These are phyloP conservation scores for Pseudogymnoascus sp. DNA, from an alignment of 2,329 filamentous ascomycete species.

Conservation along the genomic window DNA sequence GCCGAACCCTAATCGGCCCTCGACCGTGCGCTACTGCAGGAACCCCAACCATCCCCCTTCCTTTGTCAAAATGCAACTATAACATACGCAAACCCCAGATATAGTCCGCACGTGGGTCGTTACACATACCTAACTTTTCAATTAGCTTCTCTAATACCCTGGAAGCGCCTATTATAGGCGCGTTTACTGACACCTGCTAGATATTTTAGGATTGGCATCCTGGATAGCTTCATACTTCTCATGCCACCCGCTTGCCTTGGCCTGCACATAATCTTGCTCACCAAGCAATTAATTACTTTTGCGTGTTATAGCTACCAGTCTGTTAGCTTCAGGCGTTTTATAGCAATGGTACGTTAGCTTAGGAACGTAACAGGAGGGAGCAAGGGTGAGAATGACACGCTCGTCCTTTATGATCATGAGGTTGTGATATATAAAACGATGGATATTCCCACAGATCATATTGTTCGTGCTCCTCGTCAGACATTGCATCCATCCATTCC, in stretches of 20 bases:
- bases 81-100: neutral
- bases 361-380: neutral
- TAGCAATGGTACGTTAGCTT: neutral
- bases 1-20: slow-evolving; percentile 6
- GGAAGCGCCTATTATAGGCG: neutral
- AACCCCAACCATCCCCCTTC: neutral
- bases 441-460: slow-evolving; percentile 1
- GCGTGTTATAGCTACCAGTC: neutral
- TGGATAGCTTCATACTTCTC: neutral
- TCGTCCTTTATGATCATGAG: neutral
- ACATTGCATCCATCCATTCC: neutral
- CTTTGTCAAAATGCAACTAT: neutral
- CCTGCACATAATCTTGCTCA: neutral
- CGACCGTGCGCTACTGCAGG: slow-evolving; percentile 6
- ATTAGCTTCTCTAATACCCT: neutral
- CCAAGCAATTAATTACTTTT: slow-evolving; percentile 1
- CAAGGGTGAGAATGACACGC: neutral
- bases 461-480: neutral
- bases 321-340: neutral
- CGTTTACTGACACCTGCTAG: neutral
- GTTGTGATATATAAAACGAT: neutral
- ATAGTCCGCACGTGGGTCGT: neutral
- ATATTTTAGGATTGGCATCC: slow-evolving; percentile 1
- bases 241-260: neutral
- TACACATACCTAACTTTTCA: neutral